A percentile compares a stretch with the other conserved stretches of the same genome.
Conservation (phyloP, 1,284 basidiomycete genomes). For the Irpex sp. region DNA sequence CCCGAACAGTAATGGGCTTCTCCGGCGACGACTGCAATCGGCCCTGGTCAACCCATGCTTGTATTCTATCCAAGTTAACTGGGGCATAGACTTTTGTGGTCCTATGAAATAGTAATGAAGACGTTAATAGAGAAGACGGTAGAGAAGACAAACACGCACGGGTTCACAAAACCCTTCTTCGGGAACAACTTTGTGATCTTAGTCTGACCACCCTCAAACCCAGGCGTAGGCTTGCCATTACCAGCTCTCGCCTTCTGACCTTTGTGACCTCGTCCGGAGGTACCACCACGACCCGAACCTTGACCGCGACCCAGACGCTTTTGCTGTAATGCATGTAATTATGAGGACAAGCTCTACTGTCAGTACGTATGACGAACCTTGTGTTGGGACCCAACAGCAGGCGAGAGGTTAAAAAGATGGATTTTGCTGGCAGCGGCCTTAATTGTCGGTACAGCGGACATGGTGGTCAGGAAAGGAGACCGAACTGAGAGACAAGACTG, state of each 20-base stretch:
- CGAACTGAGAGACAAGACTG: not conserved
- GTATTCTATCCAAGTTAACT: slow-evolving; percentile 83
- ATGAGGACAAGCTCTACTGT: slow-evolving; percentile 6
- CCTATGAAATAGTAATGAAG: slow-evolving; percentile 31
- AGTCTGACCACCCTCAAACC: slow-evolving; percentile 96
- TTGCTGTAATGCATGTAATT: slow-evolving; percentile 47
- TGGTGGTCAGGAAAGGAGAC: not conserved
- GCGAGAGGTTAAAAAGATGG: slow-evolving; percentile 55
- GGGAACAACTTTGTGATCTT: slow-evolving; percentile 90
- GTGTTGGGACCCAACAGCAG: slow-evolving; percentile 57
- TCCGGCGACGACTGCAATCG: slow-evolving; percentile 75
- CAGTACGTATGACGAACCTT: slow-evolving; percentile 34
- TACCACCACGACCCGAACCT: slow-evolving; percentile 86
- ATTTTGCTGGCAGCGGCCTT: slow-evolving; percentile 16
- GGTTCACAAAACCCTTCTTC: slow-evolving; percentile 91
- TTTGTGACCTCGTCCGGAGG: slow-evolving; percentile 91
- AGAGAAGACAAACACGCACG: slow-evolving; percentile 46
- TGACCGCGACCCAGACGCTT: slow-evolving; percentile 93
- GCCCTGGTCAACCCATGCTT: slow-evolving; percentile 87
- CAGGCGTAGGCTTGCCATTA: slow-evolving; percentile 77
- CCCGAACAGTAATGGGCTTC: slow-evolving; percentile 83
- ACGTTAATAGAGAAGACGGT: not conserved
- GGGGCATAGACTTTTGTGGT: slow-evolving; percentile 74
- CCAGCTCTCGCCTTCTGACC: slow-evolving; percentile 93
- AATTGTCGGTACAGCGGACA: slow-evolving; percentile 11